These are phyloP conservation scores for Candida vartiovaarae DNA, from an alignment of 805 yeast genomes.

Conservation along the genomic window DNA sequence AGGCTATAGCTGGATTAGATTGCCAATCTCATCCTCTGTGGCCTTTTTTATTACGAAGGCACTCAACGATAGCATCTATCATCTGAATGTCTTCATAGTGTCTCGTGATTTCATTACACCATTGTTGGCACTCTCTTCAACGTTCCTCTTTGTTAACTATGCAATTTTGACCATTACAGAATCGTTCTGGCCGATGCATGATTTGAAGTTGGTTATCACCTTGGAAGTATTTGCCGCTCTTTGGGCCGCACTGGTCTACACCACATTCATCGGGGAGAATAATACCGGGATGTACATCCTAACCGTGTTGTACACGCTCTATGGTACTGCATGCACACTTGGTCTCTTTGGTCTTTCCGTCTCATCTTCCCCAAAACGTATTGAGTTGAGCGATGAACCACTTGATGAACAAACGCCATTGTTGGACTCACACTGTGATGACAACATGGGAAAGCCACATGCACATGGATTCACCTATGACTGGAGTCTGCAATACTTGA, in stretches of 20 bases:
- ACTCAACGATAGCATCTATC: slow-evolving; percentile 33
- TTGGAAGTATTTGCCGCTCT: slow-evolving; percentile 45
- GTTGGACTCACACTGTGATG: slow-evolving; percentile 14
- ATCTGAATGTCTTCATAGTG: slow-evolving; percentile 41
- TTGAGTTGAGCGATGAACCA: background rate
- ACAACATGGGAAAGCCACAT: slow-evolving; percentile 10
- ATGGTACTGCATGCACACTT: slow-evolving; percentile 39
- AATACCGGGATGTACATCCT: slow-evolving; percentile 46
- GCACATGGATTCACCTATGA: slow-evolving; percentile 53
- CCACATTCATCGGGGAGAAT: slow-evolving; percentile 41
- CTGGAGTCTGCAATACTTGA: slow-evolving; percentile 71
- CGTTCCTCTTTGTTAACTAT: slow-evolving; percentile 50
- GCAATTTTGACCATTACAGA: slow-evolving; percentile 37
- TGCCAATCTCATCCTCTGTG: slow-evolving; percentile 49
- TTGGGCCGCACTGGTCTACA: slow-evolving; percentile 50
- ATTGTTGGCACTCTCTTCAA: slow-evolving; percentile 39
- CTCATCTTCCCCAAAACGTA: slow-evolving; percentile 20
- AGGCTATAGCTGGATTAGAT: slow-evolving; percentile 42
- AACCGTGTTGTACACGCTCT: slow-evolving; percentile 38
- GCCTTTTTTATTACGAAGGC: slow-evolving; percentile 34
- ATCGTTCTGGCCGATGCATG: slow-evolving; percentile 39
- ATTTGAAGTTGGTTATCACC: slow-evolving; percentile 51
- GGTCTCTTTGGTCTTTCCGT: slow-evolving; percentile 40
- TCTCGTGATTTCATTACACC: slow-evolving; percentile 46
- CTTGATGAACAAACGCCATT: slow-evolving; percentile 29